Evolutionary conservation across 352 stramenopile genomes (phyloP), one percentile per base, ranked within the genome.

Genomic region (Phytophthora gonapodyides): DNA sequence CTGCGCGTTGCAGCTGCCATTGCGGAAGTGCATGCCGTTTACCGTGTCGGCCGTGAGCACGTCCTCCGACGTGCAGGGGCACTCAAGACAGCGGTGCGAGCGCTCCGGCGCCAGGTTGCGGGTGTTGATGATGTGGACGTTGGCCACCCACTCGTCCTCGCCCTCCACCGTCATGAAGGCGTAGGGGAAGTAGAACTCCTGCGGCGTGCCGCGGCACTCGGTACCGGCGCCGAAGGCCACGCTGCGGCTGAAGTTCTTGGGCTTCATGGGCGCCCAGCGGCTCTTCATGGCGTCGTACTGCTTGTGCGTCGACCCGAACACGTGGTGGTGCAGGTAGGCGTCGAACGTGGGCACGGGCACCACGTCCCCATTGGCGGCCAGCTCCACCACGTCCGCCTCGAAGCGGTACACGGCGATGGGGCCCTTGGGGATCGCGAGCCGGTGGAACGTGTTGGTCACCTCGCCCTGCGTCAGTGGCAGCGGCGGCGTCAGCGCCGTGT

Each of bases 111-210:
- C 9, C 69, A 94, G 72, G 43, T 82, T 62, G 44, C 84, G 80
- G 30, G 82, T 94, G 75, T 94, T 92, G 70, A 94, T 88, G 33
- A 94, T 72, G 64, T 94, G 84, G 13, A 92, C 80, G 64, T 92
- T 94, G 9, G 83, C 80, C 27, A 89, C 44, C 84, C 82, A 94
- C 56, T 92, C 84, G 60, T 92, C 79, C 49, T 94, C 82, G 11
- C 80, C 82, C 8, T 79, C 75, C 8, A 90, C 73, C 36, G 84
- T 94, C 64, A 91, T 75, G 66, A 92, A 94, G 30, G 80, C 84
- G 56, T 91, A 94, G 21, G 84, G 84, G 50, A 84, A 87, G 60
- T 84, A 73, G 44, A 92, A 92, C 65, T 91, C 67, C 63, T 94
- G 84, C 21, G 84, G 84, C 8, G 84, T 94, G 46, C 82, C 84